These are phyloP conservation scores for California macrophylla DNA, from an alignment of 441 rosid species.

Conservation along the genomic window DNA sequence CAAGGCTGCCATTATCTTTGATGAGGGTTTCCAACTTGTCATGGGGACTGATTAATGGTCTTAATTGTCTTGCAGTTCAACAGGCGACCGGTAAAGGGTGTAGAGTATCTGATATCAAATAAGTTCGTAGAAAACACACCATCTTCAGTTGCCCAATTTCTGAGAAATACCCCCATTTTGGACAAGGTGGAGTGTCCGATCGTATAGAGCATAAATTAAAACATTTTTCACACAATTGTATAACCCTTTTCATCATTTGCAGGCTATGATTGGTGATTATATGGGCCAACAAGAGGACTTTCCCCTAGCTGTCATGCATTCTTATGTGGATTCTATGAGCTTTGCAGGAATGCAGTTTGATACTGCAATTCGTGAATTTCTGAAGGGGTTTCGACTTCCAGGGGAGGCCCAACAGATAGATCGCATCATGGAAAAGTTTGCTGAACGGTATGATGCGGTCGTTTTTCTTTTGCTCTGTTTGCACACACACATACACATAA, in stretches of 20 bases:
- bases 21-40: no score
- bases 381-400: conserved; percentile 95
- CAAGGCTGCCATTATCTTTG: no score
- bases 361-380: conserved; percentile 82
- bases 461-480: not conserved
- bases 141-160: conserved; percentile 76
- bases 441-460: conserved; percentile 63
- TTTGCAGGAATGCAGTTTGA: conserved; percentile 93
- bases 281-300: conserved; percentile 96
- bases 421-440: conserved; percentile 98
- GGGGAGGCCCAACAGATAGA: conserved; percentile 99
- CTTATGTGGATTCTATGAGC: conserved; percentile 83
- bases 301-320: conserved; percentile 99
- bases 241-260: conserved; percentile 40
- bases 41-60: conserved; percentile 19
- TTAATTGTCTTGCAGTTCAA: conserved; percentile 64
- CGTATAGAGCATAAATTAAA: conserved; percentile 14
- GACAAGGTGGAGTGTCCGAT: conserved; percentile 55
- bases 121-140: conserved; percentile 81
- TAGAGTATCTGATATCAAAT: conserved; percentile 65
- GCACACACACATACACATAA: not conserved
- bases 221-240: conserved; percentile 15
- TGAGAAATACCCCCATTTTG: conserved; percentile 62
- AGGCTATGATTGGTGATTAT: conserved; percentile 96
- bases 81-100: conserved; percentile 72